Conservation (phyloP, 2,329 filamentous ascomycete species). For the Pleomassaria siparia region DNA sequence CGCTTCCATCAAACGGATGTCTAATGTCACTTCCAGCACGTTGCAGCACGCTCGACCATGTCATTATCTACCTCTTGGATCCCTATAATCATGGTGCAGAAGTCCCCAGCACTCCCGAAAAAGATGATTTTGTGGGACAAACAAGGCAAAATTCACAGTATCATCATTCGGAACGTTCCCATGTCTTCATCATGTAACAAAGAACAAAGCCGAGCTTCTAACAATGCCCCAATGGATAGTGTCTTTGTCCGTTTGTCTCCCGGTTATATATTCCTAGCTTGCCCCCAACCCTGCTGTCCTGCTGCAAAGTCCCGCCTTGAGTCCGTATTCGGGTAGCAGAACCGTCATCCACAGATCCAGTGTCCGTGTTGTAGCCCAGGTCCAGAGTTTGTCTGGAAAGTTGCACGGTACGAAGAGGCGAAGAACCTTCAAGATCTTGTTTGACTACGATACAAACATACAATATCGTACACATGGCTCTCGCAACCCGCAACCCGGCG, state of each 20-base stretch:
- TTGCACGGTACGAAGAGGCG: too few relatives aligned
- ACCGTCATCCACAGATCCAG: background rate
- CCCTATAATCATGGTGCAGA: background rate
- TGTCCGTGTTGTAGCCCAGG: too few relatives aligned
- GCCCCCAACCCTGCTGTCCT: slow-evolving; percentile 13
- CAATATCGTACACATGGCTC: slow-evolving; percentile 4
- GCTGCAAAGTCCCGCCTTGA: slow-evolving; percentile 11
- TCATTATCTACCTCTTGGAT: background rate
- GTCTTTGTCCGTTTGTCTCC: slow-evolving; percentile 30
- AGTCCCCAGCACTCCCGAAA: background rate
- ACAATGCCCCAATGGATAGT: slow-evolving; percentile 23
- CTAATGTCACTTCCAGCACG: too few relatives aligned
- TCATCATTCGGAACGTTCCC: slow-evolving; percentile 6
- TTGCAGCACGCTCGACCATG: too few relatives aligned
- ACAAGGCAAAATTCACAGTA: slow-evolving; percentile 13
- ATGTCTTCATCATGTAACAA: slow-evolving; percentile 23
- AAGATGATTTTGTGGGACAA: slow-evolving; percentile 9
- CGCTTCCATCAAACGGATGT: background rate
- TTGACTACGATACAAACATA: too few relatives aligned
- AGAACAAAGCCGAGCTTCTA: slow-evolving; percentile 23
- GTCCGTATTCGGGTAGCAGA: slow-evolving; percentile 7
- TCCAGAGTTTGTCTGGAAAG: background rate
- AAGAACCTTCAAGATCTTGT: too few relatives aligned
- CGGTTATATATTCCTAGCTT: slow-evolving; percentile 26
- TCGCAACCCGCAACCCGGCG: slow-evolving; percentile 41